These are phyloP conservation scores for Coelastrella sp. DNA, from an alignment of 139 green algal species.

Conservation along the genomic window DNA sequence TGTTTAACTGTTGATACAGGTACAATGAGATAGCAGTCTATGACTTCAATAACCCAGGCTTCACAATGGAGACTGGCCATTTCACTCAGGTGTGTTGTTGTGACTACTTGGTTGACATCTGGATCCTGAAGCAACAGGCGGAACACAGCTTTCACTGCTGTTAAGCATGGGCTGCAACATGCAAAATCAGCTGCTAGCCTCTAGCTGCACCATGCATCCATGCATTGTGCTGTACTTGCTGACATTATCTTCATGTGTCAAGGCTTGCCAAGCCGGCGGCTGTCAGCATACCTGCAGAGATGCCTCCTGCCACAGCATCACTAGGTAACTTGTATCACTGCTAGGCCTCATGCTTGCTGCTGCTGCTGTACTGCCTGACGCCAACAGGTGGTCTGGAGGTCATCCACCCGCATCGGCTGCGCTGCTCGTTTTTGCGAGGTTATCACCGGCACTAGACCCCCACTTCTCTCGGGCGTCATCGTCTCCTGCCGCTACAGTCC, in stretches of 20 bases:
- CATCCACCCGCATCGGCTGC: not conserved
- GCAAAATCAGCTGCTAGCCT: too few relatives aligned
- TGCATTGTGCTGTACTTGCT: too few relatives aligned
- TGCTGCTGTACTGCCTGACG: not conserved
- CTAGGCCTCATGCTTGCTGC: not conserved
- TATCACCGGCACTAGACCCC: not conserved
- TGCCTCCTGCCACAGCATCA: too few relatives aligned
- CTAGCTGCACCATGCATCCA: too few relatives aligned
- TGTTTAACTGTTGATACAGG: too few relatives aligned
- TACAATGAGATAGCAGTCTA: constrained; percentile 40
- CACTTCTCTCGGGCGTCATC: not conserved
- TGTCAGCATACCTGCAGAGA: too few relatives aligned
- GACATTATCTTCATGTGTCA: too few relatives aligned
- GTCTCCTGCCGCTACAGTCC: not conserved
- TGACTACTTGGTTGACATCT: not conserved
- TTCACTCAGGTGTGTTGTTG: constrained; percentile 44
- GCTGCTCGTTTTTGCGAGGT: not conserved
- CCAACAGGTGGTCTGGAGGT: not conserved
- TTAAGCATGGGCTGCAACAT: not conserved
- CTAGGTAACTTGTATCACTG: too few relatives aligned
- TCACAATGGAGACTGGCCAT: constrained; percentile 40
- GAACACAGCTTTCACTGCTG: not conserved
- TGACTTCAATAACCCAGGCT: constrained; percentile 32
- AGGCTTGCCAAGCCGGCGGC: too few relatives aligned
- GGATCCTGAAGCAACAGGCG: not conserved